Evolutionary conservation across 2,329 filamentous ascomycete species (phyloP).

Genomic region (Fusarium stilboides): DNA sequence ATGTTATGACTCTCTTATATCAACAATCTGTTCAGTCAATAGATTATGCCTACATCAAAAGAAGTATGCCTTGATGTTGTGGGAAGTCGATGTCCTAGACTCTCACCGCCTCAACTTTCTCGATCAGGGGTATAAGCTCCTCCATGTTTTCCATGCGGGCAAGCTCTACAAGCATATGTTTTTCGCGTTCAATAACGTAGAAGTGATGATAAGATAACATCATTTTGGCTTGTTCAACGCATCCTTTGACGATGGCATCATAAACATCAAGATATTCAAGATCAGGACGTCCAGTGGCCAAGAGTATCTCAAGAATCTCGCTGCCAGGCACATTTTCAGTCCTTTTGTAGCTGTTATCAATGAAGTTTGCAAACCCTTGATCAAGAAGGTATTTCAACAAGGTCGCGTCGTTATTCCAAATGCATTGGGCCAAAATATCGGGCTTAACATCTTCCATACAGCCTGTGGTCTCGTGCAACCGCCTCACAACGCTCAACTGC

Average conservation of each 20-base stretch:
- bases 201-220: background rate
- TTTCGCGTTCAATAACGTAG: background rate
- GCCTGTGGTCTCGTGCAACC: background rate
- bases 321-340: background rate
- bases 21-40: no score
- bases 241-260: background rate
- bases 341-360: background rate
- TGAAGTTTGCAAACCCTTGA: background rate
- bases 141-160: background rate
- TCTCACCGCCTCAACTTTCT: no score
- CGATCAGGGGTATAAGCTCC: no score
- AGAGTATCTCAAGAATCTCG: background rate
- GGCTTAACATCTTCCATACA: background rate
- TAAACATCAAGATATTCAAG: background rate
- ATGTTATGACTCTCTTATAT: no score
- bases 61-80: no score
- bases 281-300: background rate
- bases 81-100: no score
- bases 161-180: background rate
- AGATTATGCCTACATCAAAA: no score
- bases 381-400: background rate
- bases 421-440: background rate
- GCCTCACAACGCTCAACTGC: background rate
- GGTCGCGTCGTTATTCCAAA: background rate
- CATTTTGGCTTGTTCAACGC: background rate